These are phyloP conservation scores for Fulvia fulva DNA, from an alignment of 2,329 filamentous ascomycete genomes.

Conservation along the genomic window DNA sequence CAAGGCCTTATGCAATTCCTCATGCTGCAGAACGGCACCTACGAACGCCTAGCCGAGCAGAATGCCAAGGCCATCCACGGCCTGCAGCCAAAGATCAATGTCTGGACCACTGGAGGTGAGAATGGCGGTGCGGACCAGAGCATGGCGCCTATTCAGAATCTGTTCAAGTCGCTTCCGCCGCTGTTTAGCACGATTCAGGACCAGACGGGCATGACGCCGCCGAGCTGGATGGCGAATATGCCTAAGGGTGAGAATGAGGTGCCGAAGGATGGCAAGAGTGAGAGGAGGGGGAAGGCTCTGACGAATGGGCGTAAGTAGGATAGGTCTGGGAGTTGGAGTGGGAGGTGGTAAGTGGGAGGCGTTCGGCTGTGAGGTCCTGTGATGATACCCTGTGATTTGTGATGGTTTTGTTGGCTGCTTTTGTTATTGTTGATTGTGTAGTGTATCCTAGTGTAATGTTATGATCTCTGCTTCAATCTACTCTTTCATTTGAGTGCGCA, in stretches of 20 bases:
- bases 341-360: background rate
- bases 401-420: too few relatives aligned
- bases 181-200: constrained; percentile 82
- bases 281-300: constrained; percentile 14
- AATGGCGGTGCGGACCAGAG: constrained; percentile 51
- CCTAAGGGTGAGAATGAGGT: constrained; percentile 26
- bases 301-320: constrained; percentile 9
- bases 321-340: too few relatives aligned
- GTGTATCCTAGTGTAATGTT: too few relatives aligned
- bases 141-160: constrained; percentile 57
- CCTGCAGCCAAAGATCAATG: constrained; percentile 81
- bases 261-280: background rate
- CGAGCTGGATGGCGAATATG: constrained; percentile 63
- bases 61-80: constrained; percentile 73
- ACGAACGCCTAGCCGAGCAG: constrained; percentile 70
- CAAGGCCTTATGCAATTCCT: constrained; percentile 75
- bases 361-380: background rate
- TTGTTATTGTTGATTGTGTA: too few relatives aligned
- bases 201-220: constrained; percentile 78
- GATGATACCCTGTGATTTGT: background rate
- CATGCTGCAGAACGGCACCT: constrained; percentile 81
- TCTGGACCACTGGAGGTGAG: constrained; percentile 79
- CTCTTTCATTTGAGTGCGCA: too few relatives aligned
- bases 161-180: constrained; percentile 81
- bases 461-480: too few relatives aligned